Percentiles rank a stretch among this genome's conserved stretches.
Conservation (phyloP, 169 alveolate species). For the Plasmodium billcollinsi region DNA sequence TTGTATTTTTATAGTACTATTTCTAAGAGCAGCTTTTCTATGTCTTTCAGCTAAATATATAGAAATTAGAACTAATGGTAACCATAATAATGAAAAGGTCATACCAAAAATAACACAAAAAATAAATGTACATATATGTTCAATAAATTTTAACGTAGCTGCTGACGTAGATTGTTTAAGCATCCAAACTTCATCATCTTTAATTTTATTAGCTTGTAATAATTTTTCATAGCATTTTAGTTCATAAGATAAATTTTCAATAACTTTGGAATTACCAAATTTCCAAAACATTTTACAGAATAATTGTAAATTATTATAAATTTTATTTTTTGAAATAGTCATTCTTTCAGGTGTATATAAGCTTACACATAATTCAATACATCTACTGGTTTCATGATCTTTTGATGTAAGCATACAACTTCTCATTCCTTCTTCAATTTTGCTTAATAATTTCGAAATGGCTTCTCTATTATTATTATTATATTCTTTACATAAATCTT, state of each 20-base stretch:
- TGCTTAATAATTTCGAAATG: constrained; percentile 81
- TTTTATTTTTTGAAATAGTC: constrained; percentile 87
- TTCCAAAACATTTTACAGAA: constrained; percentile 89
- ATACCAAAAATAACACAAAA: constrained; percentile 86
- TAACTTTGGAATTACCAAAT: constrained; percentile 84
- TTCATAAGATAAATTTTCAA: constrained; percentile 83
- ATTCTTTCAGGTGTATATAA: constrained; percentile 92
- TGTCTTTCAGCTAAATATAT: constrained; percentile 90
- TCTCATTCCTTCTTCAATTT: constrained; percentile 87
- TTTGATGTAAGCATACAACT: constrained; percentile 88
- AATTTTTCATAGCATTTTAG: constrained; percentile 86
- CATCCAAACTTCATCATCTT: constrained; percentile 93
- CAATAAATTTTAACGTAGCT: constrained; percentile 87
- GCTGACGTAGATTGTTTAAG: constrained; percentile 91
- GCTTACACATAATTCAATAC: constrained; percentile 87
- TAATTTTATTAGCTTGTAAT: constrained; percentile 85
- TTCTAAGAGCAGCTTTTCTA: constrained; percentile 85
- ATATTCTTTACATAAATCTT: constrained; percentile 84
- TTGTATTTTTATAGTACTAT: constrained; percentile 88
- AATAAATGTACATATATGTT: constrained; percentile 80
- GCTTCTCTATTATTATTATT: constrained; percentile 83
- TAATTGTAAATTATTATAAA: constrained; percentile 86
- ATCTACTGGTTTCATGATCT: constrained; percentile 84
- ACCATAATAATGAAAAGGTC: constrained; percentile 91
- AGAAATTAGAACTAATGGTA: constrained; percentile 89